Percentiles rank a stretch among this genome's conserved stretches.
Evolutionary conservation across 306 rosid species (phyloP).

Genomic region (Lupinus albus): DNA sequence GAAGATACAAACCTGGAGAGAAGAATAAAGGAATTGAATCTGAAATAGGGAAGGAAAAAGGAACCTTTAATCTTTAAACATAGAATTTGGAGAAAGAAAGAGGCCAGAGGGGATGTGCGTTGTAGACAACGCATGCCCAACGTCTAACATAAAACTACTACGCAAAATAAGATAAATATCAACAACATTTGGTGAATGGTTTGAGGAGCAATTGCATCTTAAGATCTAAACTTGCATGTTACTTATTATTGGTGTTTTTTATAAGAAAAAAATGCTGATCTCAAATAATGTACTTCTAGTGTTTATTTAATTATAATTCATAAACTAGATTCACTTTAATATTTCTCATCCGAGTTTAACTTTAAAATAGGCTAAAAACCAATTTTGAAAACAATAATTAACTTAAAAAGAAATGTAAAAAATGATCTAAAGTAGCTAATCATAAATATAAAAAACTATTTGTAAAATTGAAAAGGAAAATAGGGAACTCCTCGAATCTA

Average conservation of each 20-base stretch:
- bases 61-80: conserved; percentile 27
- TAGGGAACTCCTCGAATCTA: too few species aligned
- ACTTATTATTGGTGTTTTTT: neutral
- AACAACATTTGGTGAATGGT: conserved; percentile 1
- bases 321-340: neutral
- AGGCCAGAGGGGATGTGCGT: conserved; percentile 17
- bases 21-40: neutral
- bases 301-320: neutral
- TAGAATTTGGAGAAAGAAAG: neutral
- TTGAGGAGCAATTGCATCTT: conserved; percentile 35
- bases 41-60: conserved; percentile 1
- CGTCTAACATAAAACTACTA: conserved; percentile 1
- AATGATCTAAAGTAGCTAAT: too few species aligned
- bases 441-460: too few species aligned
- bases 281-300: neutral
- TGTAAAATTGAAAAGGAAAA: too few species aligned
- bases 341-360: neutral
- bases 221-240: conserved; percentile 22
- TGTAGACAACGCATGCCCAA: conserved; percentile 26
- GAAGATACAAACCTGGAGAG: neutral
- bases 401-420: too few species aligned
- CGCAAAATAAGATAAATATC: neutral
- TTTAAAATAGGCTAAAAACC: too few species aligned
- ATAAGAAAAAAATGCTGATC: neutral
- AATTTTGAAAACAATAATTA: too few species aligned